Evolutionary conservation across 805 yeast genomes (phyloP).

Genomic region (Spathaspora hagerdaliae): DNA sequence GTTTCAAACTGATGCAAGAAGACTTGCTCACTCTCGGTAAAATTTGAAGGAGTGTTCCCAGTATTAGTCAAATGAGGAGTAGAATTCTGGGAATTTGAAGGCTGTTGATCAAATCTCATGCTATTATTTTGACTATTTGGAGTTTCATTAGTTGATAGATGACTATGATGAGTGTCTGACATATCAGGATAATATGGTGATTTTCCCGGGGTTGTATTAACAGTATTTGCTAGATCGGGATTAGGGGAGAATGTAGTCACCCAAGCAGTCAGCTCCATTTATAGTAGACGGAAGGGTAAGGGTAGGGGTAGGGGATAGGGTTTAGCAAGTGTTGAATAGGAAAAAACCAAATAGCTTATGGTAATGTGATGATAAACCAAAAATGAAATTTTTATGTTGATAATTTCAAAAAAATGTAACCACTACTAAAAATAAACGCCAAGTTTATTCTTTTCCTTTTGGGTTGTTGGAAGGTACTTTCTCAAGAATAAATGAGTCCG

Average conservation of each 20-base stretch:
- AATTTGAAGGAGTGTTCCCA: slow-evolving; percentile 8
- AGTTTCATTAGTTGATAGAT: background rate
- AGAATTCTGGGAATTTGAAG: slow-evolving; percentile 3
- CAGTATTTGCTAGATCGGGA: background rate
- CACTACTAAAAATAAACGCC: too few relatives aligned
- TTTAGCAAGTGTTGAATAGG: too few relatives aligned
- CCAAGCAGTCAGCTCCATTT: slow-evolving; percentile 11
- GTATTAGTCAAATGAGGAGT: slow-evolving; percentile 1
- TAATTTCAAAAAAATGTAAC: too few relatives aligned
- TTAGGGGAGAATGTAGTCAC: slow-evolving; percentile 8
- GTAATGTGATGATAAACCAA: too few relatives aligned
- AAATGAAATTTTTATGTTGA: too few relatives aligned
- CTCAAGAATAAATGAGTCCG: too few relatives aligned
- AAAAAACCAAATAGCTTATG: too few relatives aligned
- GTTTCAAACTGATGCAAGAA: slow-evolving; percentile 27
- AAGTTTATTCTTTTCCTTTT: too few relatives aligned
- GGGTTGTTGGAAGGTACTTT: too few relatives aligned
- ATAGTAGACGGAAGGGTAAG: too few relatives aligned
- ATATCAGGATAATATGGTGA: slow-evolving; percentile 6
- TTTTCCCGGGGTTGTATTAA: slow-evolving; percentile 5
- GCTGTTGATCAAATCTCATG: background rate
- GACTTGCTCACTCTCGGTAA: slow-evolving; percentile 21
- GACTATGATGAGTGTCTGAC: background rate
- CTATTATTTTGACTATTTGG: background rate
- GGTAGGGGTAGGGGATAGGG: too few relatives aligned